Evolutionary conservation across 2,329 filamentous ascomycete genomes (phyloP), one percentile per base, ranked within the genome.

Genomic region (Fusarium albosuccineum): DNA sequence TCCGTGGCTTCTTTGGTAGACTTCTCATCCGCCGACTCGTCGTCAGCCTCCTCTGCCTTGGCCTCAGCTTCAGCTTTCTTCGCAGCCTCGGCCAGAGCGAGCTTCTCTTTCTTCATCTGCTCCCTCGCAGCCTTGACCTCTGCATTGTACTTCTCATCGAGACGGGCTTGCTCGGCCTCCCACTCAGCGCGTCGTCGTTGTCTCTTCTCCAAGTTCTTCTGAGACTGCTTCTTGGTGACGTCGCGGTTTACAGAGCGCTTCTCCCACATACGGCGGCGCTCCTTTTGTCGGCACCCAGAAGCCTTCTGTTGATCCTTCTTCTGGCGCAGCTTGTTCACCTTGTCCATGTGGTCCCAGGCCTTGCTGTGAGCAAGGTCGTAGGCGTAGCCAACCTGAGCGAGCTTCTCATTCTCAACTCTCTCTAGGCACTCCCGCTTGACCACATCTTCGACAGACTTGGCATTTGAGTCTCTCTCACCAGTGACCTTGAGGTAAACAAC

Each of bases 351-450:
- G 1, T 80, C 77, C 49, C 82, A 81, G 2, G 85, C 86, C 74
- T 89, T 89, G 77, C 81, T 84, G 69, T 89, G 87, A 0, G 87
- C 87, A 6, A 89, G 70, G 68, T 89, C 87, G 61, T 89, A 89
- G 0, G 86, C 83, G 39, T 83, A 81, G 3, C 86, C 87, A 6
- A 89, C 84, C 39, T 86, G 83, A 1, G 85, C 82, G 3, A 89
- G 78, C 75, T 89, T 89, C 44, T 87, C 86, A 49, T 88, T 87
- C 63, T 86, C 82, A 1, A 68, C 56, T 11, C 85, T 82, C 2
- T 75, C 70, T 49, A 79, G 75, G 58, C 81, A 84, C 69, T 88
- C 83, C 11, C 78, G 77, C 70, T 85, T 85, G 26, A 89, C 82
- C 1, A 89, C 85, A 1, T 87, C 83, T 67, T 89, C 87, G 14